phyloP scores from a whole-genome alignment of 2,329 filamentous ascomycete genomes.

The Penicillium crustosum region DNA sequence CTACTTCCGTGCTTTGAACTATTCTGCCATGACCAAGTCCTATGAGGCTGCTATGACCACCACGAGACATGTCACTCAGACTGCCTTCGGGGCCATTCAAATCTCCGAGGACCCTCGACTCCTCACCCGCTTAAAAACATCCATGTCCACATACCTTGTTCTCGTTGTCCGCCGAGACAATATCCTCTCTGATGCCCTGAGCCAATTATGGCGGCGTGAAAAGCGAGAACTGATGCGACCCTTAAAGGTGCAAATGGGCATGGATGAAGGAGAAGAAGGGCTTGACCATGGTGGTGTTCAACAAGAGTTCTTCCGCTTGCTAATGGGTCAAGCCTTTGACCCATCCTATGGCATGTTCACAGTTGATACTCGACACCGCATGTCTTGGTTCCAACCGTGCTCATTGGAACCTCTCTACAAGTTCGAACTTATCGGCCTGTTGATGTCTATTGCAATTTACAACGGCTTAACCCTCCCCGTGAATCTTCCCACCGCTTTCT shows the following conservation, averaged over 20 bases:
- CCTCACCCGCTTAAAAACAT: constrained; percentile 62
- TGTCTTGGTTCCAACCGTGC: constrained; percentile 85
- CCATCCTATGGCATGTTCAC: constrained; percentile 76
- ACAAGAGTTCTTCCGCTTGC: constrained; percentile 89
- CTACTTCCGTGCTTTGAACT: constrained; percentile 87
- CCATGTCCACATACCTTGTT: constrained; percentile 69
- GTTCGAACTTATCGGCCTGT: constrained; percentile 81
- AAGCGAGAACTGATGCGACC: constrained; percentile 78
- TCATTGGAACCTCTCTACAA: constrained; percentile 83
- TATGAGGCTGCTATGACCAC: constrained; percentile 65
- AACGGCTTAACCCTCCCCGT: constrained; percentile 90
- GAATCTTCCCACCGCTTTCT: constrained; percentile 82
- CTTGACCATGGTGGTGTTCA: constrained; percentile 94
- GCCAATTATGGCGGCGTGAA: constrained; percentile 87
- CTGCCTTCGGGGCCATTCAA: constrained; percentile 44
- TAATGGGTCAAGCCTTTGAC: constrained; percentile 75
- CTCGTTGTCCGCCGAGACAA: constrained; percentile 67
- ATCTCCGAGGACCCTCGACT: constrained; percentile 61
- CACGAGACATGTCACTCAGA: constrained; percentile 47
- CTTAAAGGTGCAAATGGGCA: constrained; percentile 82
- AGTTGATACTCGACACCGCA: constrained; percentile 70
- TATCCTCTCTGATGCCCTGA: constrained; percentile 71
- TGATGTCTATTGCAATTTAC: constrained; percentile 88
- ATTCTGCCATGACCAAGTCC: constrained; percentile 77
- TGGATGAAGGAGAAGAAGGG: constrained; percentile 79